Evolutionary conservation across 352 stramenopile species (phyloP), one percentile per base, ranked within the genome.

Genomic region (Globisporangium irregulare): DNA sequence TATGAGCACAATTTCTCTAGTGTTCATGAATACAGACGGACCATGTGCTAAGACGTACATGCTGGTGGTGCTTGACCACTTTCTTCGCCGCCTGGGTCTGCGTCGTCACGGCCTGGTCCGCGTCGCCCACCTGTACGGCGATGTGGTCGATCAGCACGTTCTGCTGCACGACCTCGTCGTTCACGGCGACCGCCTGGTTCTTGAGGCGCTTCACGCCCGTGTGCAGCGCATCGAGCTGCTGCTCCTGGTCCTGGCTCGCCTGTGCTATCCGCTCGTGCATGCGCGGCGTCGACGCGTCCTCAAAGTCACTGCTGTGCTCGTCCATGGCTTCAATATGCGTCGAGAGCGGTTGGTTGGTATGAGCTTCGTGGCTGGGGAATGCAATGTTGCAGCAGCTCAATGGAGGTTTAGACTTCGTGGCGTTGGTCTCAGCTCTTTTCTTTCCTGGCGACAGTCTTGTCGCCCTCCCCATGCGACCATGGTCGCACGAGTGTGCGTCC

Each of bases 71-170:
- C 27, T 69, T 73, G 2, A 69, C 68, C 61, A 90, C 83, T 69
- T 81, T 86, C 41, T 74, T 76, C 5, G 80, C 81, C n/a, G 75
- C 81, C 18, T 77, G 72, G 1, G 81, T 87, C 59, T 91, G 80
- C 66, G 77, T 64, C 46, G 81, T 67, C 64, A 91, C 76, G 22
- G 70, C 76, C 0, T 62, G 56, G 62, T 85, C 75, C 25, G 79
- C 78, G 34, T 84, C 70, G 9, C 58, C 67, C 32, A 90, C 66
- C 22, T 87, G 65, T 48, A 90, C 72, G 12, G 72, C 72, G 29
- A 90, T 73, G 25, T 88, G 57, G 55, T 90, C 80, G 59, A 92
- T 76, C 72, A 92, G 80, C 3, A 68, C 68, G 58, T 89, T 89
- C 70, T 92, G 83, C 51, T 67, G 67, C 32, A 80, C 32, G 14